These are phyloP conservation scores for Macrolepiota albuminosa DNA, from an alignment of 768 basidiomycete species.

Conservation along the genomic window DNA sequence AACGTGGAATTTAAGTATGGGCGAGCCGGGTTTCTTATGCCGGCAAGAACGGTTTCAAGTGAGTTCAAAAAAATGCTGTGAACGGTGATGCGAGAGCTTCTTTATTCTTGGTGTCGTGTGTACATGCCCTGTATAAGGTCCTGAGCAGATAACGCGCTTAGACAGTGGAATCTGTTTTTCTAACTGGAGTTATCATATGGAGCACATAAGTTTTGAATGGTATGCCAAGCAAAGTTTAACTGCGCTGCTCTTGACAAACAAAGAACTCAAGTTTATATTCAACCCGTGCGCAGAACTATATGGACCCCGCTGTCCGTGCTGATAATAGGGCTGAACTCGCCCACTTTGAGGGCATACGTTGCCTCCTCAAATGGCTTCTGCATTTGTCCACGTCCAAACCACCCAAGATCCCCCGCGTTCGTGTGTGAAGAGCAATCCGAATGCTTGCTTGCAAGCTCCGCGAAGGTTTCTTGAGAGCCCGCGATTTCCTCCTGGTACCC, in stretches of 20 bases:
- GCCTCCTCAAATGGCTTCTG: slow-evolving; percentile 97
- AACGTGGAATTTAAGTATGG: neutral
- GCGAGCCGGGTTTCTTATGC: neutral
- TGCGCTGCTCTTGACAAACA: neutral
- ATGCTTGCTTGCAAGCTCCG: slow-evolving; percentile 64
- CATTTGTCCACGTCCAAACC: slow-evolving; percentile 87
- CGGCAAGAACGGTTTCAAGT: neutral
- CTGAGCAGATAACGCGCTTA: neutral
- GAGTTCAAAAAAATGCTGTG: neutral
- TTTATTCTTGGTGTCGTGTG: neutral
- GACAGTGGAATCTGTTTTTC: neutral
- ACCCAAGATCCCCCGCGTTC: slow-evolving; percentile 82
- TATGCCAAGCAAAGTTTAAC: neutral
- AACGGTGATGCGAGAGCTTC: neutral
- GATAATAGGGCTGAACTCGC: slow-evolving; percentile 77
- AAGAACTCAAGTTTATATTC: slow-evolving; percentile 16
- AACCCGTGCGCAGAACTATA: slow-evolving; percentile 83
- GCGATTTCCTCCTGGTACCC: slow-evolving; percentile 60
- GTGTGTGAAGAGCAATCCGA: slow-evolving; percentile 90
- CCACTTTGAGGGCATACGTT: slow-evolving; percentile 64
- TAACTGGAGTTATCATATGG: neutral
- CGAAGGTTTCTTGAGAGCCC: slow-evolving; percentile 58
- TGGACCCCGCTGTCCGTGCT: slow-evolving; percentile 95
- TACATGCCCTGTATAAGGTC: neutral
- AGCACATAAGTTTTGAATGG: too few relatives aligned